phyloP scores from a whole-genome alignment of 1,139 yeast species.

The Kurtzmaniella quercitrusa region DNA sequence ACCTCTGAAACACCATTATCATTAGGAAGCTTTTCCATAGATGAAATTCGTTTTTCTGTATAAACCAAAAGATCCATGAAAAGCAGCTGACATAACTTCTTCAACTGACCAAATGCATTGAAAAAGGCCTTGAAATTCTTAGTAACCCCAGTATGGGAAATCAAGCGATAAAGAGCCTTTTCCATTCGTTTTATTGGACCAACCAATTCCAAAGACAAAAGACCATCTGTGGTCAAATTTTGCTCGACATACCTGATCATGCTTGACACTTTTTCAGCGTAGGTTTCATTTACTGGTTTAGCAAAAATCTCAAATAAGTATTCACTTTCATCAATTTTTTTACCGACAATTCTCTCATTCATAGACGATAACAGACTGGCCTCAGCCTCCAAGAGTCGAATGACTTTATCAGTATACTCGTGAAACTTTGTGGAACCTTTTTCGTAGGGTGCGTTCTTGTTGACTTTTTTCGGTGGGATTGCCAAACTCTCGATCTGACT shows the following conservation, averaged over 20 bases:
- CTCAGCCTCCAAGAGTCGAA: slow-evolving; percentile 48
- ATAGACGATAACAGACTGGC: slow-evolving; percentile 36
- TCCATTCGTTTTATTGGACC: slow-evolving; percentile 30
- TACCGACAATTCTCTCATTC: slow-evolving; percentile 8
- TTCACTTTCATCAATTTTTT: slow-evolving; percentile 13
- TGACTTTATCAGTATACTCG: slow-evolving; percentile 50
- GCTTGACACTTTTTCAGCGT: slow-evolving; percentile 11
- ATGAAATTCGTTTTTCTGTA: slow-evolving; percentile 49
- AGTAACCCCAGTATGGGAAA: slow-evolving; percentile 7
- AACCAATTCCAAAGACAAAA: slow-evolving; percentile 40
- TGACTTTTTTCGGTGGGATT: slow-evolving; percentile 33
- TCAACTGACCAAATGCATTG: slow-evolving; percentile 25
- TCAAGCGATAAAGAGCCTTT: slow-evolving; percentile 30
- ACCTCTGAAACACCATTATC: slow-evolving; percentile 70
- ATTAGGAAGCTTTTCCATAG: slow-evolving; percentile 42
- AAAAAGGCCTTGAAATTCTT: slow-evolving; percentile 18
- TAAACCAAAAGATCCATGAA: slow-evolving; percentile 56
- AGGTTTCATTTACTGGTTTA: slow-evolving; percentile 20
- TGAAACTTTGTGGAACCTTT: slow-evolving; percentile 60
- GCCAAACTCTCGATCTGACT: slow-evolving; percentile 28
- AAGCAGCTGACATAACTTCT: slow-evolving; percentile 25
- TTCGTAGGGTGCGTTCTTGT: slow-evolving; percentile 48
- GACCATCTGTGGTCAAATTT: slow-evolving; percentile 19
- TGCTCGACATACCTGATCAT: slow-evolving; percentile 11
- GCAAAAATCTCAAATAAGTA: slow-evolving; percentile 21